Conservation (phyloP, 257 asterid genomes). For the Scutellaria baicalensis region DNA sequence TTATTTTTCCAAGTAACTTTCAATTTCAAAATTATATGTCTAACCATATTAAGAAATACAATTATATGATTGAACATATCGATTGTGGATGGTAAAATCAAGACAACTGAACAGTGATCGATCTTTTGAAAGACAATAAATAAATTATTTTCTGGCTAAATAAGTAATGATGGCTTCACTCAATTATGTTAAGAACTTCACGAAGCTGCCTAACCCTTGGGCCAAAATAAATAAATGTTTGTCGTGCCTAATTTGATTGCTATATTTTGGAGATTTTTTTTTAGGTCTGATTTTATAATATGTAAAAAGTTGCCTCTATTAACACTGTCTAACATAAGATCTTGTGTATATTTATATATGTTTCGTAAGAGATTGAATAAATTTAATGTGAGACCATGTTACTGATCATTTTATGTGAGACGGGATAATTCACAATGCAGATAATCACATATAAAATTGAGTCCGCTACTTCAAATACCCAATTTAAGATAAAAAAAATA, state of each 20-base stretch:
- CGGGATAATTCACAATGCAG: no score
- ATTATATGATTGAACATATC: background rate
- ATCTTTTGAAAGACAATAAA: background rate
- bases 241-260: background rate
- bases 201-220: background rate
- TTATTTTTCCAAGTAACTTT: background rate
- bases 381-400: no score
- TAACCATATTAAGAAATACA: background rate
- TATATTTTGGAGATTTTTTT: no score
- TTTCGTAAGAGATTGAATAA: no score
- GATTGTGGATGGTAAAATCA: slow-evolving; percentile 10
- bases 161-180: background rate
- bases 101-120: slow-evolving; percentile 1
- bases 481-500: no score
- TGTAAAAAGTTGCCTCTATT: no score
- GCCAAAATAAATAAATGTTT: background rate
- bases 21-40: background rate
- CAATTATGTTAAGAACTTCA: background rate
- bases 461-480: no score
- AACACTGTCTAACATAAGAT: no score
- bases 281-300: no score
- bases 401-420: no score
- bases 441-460: no score
- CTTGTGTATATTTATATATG: no score
- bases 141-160: background rate